Evolutionary conservation across 75 land plant species (phyloP), one percentile per base, ranked within the genome.

Genomic region (Ceratopteris richardii): DNA sequence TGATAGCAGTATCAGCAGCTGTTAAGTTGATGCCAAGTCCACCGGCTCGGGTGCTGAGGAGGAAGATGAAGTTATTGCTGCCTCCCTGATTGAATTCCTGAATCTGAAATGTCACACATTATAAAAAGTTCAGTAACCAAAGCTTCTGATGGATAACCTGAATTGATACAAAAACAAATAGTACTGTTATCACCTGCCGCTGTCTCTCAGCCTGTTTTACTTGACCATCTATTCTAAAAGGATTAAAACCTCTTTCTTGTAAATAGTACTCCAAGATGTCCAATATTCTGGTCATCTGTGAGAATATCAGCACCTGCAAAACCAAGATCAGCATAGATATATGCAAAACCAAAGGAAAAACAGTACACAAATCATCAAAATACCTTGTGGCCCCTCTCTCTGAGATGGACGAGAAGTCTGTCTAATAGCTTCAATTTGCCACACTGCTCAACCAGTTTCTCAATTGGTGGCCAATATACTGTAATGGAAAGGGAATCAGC

Each of bases 1-100:
- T 77, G 61, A 95, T 87, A 56, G 90, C 99, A 58, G 84, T 78
- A 74, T 95, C 99, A 26, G 99, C 99, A 69, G 99, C 84, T 4
- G 97, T 92, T 77, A 95, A 80, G 63, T 95, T 95, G 44, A 95
- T 90, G 22, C 99, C 99, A 56, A 95, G 80, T 14, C 99, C 99
- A 61, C 99, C 99, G 44, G 99, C 99, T 66, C 99, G 76, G 13
- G 98, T 94, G 55, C 96, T 90, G 29, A 94, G 81, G 29, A 94
- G 57, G 62, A 94, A 94, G 24, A 84, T 71, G 54, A 94, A 94
- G 54, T 94, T 94, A 42, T 94, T 91, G 76, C 98, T 94, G 43
- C 85, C 88, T 44, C 86, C 86, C 58, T 66, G 68, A 56, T 94
- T 94, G 62, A 86, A 94, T 31, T 78, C 57, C 27, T 94, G 37